phyloP scores from a whole-genome alignment of 305 asterid genomes.

The Fraxinus sp. region DNA sequence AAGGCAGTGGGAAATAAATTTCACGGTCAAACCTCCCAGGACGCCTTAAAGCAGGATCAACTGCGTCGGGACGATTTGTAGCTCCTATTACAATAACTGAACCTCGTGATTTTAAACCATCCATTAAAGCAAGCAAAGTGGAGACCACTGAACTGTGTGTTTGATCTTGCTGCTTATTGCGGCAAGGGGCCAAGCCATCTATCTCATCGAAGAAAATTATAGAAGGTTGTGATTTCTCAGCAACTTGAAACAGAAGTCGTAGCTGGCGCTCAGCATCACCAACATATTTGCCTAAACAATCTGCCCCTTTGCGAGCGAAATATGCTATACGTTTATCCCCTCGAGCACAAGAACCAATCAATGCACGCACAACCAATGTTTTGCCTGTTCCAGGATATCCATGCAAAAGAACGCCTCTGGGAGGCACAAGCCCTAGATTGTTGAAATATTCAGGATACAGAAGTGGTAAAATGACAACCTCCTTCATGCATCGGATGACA shows the following conservation, averaged over 20 bases:
- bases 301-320: conserved; percentile 99
- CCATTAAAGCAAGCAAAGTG: conserved; percentile 95
- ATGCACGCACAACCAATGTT: conserved; percentile 96
- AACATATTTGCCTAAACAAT: conserved; percentile 96
- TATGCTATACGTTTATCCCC: conserved; percentile 94
- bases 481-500: conserved; percentile 96
- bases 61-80: conserved; percentile 96
- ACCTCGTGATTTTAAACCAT: conserved; percentile 95
- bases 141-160: conserved; percentile 99
- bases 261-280: conserved; percentile 99
- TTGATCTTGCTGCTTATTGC: conserved; percentile 90
- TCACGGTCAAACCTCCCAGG: conserved; percentile 99
- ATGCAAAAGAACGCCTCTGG: conserved; percentile 96
- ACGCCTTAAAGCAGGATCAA: conserved; percentile 97
- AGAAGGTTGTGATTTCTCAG: conserved; percentile 98
- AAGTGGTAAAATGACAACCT: conserved; percentile 93
- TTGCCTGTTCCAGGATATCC: conserved; percentile 99
- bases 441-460: conserved; percentile 83
- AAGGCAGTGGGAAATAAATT: conserved; percentile 90
- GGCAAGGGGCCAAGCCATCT: conserved; percentile 98
- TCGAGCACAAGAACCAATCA: conserved; percentile 95
- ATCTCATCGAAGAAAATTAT: conserved; percentile 97
- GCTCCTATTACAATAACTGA: conserved; percentile 98
- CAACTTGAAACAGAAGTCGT: conserved; percentile 91
- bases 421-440: conserved; percentile 87